phyloP scores from a whole-genome alignment of 2,329 filamentous ascomycete species.

The Ophidiomyces ophidiicola region DNA sequence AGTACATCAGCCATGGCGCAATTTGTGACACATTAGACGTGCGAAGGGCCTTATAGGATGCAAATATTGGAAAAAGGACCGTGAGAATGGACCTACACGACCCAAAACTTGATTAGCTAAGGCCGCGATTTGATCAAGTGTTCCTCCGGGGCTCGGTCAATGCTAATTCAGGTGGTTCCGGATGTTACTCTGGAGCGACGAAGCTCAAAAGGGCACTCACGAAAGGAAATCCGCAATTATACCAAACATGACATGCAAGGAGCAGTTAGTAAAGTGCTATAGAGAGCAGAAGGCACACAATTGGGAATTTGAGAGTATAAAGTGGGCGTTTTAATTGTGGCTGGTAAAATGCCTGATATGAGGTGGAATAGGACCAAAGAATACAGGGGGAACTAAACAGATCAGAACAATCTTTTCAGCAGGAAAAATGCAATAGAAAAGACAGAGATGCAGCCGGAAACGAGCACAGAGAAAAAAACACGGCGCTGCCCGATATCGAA shows the following conservation, averaged over 20 bases:
- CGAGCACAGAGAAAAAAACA: too few relatives aligned
- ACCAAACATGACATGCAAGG: constrained; percentile 50
- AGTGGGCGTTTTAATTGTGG: too few relatives aligned
- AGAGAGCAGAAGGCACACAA: not conserved
- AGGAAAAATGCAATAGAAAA: too few relatives aligned
- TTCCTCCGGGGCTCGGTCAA: constrained; percentile 9
- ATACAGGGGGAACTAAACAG: too few relatives aligned
- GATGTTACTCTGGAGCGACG: not conserved
- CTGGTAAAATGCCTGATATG: too few relatives aligned
- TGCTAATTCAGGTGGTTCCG: constrained; percentile 1
- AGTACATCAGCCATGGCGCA: constrained; percentile 98
- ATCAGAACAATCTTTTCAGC: too few relatives aligned
- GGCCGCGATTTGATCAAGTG: constrained; percentile 17
- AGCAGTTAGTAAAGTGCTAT: not conserved
- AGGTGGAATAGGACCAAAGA: too few relatives aligned
- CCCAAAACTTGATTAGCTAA: constrained; percentile 18
- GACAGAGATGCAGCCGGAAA: too few relatives aligned
- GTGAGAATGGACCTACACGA: constrained; percentile 62
- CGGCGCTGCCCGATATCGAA: too few relatives aligned
- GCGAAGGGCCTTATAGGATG: constrained; percentile 95
- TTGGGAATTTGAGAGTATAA: not conserved
- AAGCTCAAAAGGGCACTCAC: constrained; percentile 40
- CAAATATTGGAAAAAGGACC: constrained; percentile 89
- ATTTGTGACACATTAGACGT: constrained; percentile 78
- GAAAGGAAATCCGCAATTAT: constrained; percentile 65